Evolutionary conservation across 768 basidiomycete species (phyloP), one percentile per base, ranked within the genome.

Genomic region (Pilatotrama ljubarskyi): DNA sequence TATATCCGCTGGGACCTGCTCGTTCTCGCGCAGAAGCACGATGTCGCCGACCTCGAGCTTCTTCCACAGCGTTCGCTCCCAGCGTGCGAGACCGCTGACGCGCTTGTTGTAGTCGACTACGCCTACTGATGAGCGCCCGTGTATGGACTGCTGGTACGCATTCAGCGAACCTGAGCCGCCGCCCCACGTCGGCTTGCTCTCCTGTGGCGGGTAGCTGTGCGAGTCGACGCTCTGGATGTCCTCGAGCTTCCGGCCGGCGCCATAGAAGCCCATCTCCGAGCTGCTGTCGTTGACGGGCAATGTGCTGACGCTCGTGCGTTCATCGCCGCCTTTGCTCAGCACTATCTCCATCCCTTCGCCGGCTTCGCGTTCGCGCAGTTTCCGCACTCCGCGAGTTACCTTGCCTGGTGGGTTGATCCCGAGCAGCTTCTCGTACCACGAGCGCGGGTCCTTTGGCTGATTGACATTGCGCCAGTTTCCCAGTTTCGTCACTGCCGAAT

Each of bases 61-160:
- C 80, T 98, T 98, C 96, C 96, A 98, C 1, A 98, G 77, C 14
- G 96, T 98, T 55, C 96, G 80, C 70, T 98, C 95, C 96, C 96
- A 98, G 25, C 81, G 80, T 2, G 93, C 87, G 3, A 86, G 83
- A 0, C 93, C 93, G 3, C 78, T 78, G 2, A 82, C 75, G 37
- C 83, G 84, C 48, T 84, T 84, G 47, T 76, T 78, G 83, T 87
- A 94, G 70, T 96, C 89, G n/a, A 97, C 77, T 29, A 94, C 93
- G 13, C 93, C 91, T 7, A 81, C 64, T 22, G 80, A 83, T 13
- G 82, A 76, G 3, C 80, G 81, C 15, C 84, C 84, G 43, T 77
- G 80, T 26, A 84, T 66, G 41, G 84, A 86, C 58, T 83, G 82
- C 62, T 85, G 81, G 66, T 86, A 86, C 7, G 64, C 66, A 7